phyloP scores from a whole-genome alignment of 2,329 filamentous ascomycete species.

The Diaporthe sp. region DNA sequence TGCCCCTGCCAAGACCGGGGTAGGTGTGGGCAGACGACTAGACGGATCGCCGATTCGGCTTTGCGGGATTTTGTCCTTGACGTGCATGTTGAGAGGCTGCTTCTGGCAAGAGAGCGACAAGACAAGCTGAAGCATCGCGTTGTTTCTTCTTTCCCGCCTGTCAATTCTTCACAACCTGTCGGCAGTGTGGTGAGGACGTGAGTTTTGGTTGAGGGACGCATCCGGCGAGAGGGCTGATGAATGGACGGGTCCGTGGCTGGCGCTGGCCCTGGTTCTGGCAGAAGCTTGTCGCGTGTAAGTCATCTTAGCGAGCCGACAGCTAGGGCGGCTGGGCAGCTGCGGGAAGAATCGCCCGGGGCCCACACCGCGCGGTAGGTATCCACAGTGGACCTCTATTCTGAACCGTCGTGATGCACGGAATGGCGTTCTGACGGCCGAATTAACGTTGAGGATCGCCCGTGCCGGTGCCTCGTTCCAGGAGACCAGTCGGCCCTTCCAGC shows the following conservation, averaged over 20 bases:
- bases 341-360: conserved; percentile 24
- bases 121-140: background rate
- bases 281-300: conserved; percentile 32
- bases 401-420: background rate
- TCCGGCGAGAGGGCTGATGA: background rate
- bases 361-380: conserved; percentile 6
- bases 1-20: conserved; percentile 20
- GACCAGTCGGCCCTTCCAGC: no score
- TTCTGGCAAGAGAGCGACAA: conserved; percentile 1
- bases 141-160: background rate
- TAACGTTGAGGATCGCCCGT: conserved; percentile 1
- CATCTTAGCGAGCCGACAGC: conserved; percentile 24
- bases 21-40: background rate
- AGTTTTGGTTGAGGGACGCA: conserved; percentile 6
- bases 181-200: background rate
- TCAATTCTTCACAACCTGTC: background rate
- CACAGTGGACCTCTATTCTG: background rate
- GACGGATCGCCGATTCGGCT: conserved; percentile 14
- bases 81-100: background rate
- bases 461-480: conserved; percentile 3
- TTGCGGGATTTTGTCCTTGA: background rate
- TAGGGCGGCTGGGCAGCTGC: conserved; percentile 17
- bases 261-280: conserved; percentile 7
- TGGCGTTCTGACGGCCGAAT: background rate
- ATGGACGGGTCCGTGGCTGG: background rate